Conservation (phyloP, 306 rosid genomes). For the Rubus idaeus region DNA sequence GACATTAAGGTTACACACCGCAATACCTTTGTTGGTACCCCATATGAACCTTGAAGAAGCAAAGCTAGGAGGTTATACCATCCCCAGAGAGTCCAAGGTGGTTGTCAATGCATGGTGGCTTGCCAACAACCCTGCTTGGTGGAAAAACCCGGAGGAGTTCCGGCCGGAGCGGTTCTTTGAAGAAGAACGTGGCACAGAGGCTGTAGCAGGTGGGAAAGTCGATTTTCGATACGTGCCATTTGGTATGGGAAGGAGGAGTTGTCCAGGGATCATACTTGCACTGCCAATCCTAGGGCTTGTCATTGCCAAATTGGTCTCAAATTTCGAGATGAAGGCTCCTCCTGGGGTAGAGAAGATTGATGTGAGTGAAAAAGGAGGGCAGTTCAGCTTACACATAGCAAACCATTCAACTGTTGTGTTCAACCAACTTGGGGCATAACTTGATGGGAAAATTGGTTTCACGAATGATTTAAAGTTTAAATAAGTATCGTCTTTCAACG, state of each 20-base stretch:
- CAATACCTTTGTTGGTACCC: conserved; percentile 80
- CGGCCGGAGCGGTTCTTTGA: conserved; percentile 77
- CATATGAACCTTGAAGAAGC: conserved; percentile 92
- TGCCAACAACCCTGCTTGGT: conserved; percentile 76
- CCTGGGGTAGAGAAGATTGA: conserved; percentile 40
- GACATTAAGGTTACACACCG: conserved; percentile 66
- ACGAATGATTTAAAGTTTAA: not conserved
- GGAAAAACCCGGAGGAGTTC: conserved; percentile 70
- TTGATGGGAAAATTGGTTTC: not conserved
- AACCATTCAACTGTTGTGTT: conserved; percentile 59
- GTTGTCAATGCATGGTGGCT: conserved; percentile 93
- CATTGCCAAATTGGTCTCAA: conserved; percentile 57
- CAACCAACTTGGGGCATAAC: conserved; percentile 25
- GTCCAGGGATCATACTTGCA: conserved; percentile 86
- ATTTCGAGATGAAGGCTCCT: conserved; percentile 59
- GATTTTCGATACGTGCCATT: conserved; percentile 76
- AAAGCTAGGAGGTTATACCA: conserved; percentile 58
- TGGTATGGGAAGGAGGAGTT: conserved; percentile 85
- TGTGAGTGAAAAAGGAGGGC: conserved; percentile 78
- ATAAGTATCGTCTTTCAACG: not conserved
- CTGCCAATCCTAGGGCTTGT: conserved; percentile 68
- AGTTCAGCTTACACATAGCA: conserved; percentile 73
- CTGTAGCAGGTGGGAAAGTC: conserved; percentile 65
- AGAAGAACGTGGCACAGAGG: conserved; percentile 60
- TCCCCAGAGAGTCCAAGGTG: conserved; percentile 80